Conservation (phyloP, 1,139 yeast genomes). For the Sugiyamaella pinicola region DNA sequence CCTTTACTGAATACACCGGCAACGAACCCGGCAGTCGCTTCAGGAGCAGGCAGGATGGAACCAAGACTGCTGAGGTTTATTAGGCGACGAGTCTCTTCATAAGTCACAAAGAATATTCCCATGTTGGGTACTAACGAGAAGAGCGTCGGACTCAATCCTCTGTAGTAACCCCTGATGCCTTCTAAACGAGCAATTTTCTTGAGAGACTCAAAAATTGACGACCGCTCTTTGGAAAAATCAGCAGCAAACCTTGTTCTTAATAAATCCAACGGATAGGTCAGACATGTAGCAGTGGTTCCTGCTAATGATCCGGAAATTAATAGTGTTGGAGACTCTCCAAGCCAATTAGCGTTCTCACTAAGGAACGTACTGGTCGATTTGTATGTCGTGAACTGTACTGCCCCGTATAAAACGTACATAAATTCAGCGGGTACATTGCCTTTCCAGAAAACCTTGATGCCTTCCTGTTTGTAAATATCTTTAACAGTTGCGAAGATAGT, state of each 20-base stretch:
- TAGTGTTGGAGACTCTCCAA: slow-evolving; percentile 51
- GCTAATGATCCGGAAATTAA: slow-evolving; percentile 74
- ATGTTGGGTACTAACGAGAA: slow-evolving; percentile 65
- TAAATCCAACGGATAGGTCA: slow-evolving; percentile 87
- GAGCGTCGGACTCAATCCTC: slow-evolving; percentile 66
- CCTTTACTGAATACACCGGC: slow-evolving; percentile 81
- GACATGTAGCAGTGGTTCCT: slow-evolving; percentile 70
- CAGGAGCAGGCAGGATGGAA: slow-evolving; percentile 45
- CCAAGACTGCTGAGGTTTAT: slow-evolving; percentile 18
- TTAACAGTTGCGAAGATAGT: slow-evolving; percentile 45
- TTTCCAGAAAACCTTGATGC: slow-evolving; percentile 78
- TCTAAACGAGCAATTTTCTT: slow-evolving; percentile 49
- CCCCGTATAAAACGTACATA: slow-evolving; percentile 84
- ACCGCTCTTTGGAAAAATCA: slow-evolving; percentile 13
- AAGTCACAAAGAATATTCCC: slow-evolving; percentile 69
- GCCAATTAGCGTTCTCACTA: slow-evolving; percentile 35
- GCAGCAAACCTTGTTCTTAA: slow-evolving; percentile 78
- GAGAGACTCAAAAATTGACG: slow-evolving; percentile 51
- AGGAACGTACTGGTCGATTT: slow-evolving; percentile 55
- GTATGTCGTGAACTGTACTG: slow-evolving; percentile 77
- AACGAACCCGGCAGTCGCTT: slow-evolving; percentile 67
- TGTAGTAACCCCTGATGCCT: slow-evolving; percentile 60
- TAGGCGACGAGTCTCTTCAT: slow-evolving; percentile 45
- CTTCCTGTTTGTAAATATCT: slow-evolving; percentile 53
- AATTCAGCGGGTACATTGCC: slow-evolving; percentile 93